Conservation (phyloP, 305 asterid genomes). For the Striga hermonthica region DNA sequence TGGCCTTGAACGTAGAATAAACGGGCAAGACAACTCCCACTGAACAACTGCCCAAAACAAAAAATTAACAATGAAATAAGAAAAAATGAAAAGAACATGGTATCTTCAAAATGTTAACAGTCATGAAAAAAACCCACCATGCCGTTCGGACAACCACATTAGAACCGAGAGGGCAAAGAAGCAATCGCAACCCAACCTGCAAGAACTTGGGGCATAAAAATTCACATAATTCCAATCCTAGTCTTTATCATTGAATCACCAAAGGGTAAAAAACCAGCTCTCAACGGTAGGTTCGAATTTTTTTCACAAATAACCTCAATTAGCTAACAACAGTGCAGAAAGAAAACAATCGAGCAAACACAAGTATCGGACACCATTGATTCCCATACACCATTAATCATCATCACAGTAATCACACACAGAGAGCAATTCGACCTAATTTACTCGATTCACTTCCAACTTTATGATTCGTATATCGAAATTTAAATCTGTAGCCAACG, state of each 20-base stretch:
- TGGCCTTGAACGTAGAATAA: slow-evolving; percentile 90
- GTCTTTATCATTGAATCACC: too few relatives aligned
- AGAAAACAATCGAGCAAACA: not conserved
- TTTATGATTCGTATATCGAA: not conserved
- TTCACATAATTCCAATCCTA: slow-evolving; percentile 19
- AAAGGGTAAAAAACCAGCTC: too few relatives aligned
- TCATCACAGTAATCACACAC: not conserved
- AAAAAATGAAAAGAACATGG: too few relatives aligned
- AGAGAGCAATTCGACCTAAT: not conserved
- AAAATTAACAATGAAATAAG: too few relatives aligned
- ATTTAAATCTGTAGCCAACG: not conserved
- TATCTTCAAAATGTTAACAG: too few relatives aligned
- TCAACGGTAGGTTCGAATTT: not conserved
- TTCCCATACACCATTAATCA: not conserved
- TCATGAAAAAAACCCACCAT: slow-evolving; percentile 70
- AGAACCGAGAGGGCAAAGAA: slow-evolving; percentile 69
- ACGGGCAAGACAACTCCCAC: slow-evolving; percentile 83
- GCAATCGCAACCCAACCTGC: slow-evolving; percentile 72
- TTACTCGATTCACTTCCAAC: not conserved
- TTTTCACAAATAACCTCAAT: slow-evolving; percentile 18
- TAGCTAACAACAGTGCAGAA: slow-evolving; percentile 3
- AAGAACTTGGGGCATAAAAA: slow-evolving; percentile 1
- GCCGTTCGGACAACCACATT: slow-evolving; percentile 73
- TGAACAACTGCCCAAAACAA: slow-evolving; percentile 59
- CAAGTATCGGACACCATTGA: slow-evolving; percentile 12